These are phyloP conservation scores for Aspergillus nomiae DNA, from an alignment of 2,329 filamentous ascomycete species.

Conservation along the genomic window DNA sequence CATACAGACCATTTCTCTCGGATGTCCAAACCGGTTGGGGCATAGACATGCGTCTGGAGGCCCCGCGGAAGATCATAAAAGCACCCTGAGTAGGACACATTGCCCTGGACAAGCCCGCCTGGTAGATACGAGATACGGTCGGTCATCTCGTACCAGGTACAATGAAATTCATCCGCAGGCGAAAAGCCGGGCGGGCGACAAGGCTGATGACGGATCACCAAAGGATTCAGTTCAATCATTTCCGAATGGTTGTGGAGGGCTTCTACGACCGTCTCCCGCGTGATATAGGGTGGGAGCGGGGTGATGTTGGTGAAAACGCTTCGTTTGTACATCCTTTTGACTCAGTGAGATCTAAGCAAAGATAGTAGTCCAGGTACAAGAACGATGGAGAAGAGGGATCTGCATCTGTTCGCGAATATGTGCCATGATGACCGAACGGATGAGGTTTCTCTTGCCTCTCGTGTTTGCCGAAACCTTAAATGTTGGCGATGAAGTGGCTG, in stretches of 20 bases:
- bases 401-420: not conserved
- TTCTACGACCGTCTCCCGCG: constrained; percentile 69
- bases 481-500: not conserved
- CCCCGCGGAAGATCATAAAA: constrained; percentile 75
- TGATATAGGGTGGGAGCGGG: constrained; percentile 69
- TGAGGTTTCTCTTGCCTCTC: too few relatives aligned
- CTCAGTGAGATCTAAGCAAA: not conserved
- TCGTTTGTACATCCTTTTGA: constrained; percentile 63
- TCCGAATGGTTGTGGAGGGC: constrained; percentile 76
- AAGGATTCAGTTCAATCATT: constrained; percentile 87
- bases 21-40: constrained; percentile 78
- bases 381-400: not conserved
- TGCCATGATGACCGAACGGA: not conserved
- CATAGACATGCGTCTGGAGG: constrained; percentile 80
- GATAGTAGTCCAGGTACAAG: not conserved
- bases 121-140: constrained; percentile 77
- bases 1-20: constrained; percentile 75
- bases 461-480: not conserved
- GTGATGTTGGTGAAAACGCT: constrained; percentile 77
- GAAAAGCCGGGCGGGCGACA: constrained; percentile 69
- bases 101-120: constrained; percentile 63
- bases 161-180: constrained; percentile 69
- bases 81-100: constrained; percentile 76
- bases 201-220: constrained; percentile 71
- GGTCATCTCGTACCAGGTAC: constrained; percentile 76